Base-by-base conservation (phyloP, 1,284 basidiomycete species). In the Fistulinella cinereoalba region DNA sequence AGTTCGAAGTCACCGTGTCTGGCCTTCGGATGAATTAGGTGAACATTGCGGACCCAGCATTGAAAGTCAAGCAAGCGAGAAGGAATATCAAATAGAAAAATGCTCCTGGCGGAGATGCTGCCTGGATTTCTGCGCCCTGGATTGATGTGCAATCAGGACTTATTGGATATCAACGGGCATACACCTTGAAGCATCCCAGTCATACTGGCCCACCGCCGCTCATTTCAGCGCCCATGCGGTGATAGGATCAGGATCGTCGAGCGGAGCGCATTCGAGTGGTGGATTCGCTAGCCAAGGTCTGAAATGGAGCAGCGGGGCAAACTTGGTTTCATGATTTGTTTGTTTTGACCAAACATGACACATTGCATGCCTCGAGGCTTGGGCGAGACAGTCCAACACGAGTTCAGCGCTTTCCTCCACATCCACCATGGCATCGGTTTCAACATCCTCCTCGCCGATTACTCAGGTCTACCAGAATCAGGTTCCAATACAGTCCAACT, bases 401-500 rank as follows among this genome's bases (percentile, higher is more conserved):
- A 45, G 22, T 10, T 34, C 37, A 29, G 38, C 53, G 41, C 50
- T 38, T 52, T 46, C 51, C 41, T 40, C 54, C 38, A 36, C 50
- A 44, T 49, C 60, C 55, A 65, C 56, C 57, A 78, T 79, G 75
- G 74, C 76, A 41, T 67, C 73, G 29, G 68, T 72, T 40, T 64
- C 76, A 38, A 74, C 82, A 51, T 80, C 78, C 22, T 79, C 77
- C 47, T 84, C 84, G n/a, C 88, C 88, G 44, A 93, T 93, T 57
- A 92, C 90, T 0, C 89, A 92, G 66, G 91, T 92, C 44, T 85
- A 85, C 9, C 88, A 89, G 61, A 73, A 67, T 60, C 69, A 71
- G 46, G 73, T 75, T 15, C 84, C 81, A 36, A 73, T 80, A n/a
- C 80, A 84, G 55, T 76, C 81, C 13, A 83, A 81, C 55, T 71